Percentiles rank a stretch among this genome's conserved stretches.
phyloP scores from a whole-genome alignment of 305 asterid genomes.

The Rubia balearica region DNA sequence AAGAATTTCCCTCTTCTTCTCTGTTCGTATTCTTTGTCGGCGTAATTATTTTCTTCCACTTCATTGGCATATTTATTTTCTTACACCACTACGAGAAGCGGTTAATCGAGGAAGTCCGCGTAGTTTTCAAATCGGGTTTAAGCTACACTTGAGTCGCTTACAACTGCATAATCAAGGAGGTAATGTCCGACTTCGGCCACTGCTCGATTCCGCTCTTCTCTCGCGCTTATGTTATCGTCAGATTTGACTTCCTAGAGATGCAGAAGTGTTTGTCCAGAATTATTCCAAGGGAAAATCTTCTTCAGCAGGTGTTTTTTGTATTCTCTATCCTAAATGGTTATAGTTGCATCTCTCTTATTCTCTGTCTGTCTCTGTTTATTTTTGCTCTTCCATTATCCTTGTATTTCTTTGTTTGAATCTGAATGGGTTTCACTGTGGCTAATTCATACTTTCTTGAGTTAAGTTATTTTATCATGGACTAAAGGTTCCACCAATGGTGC shows the following conservation, averaged over 20 bases:
- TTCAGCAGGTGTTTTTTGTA: constrained; percentile 31
- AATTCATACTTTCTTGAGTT: constrained; percentile 12
- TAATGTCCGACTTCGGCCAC: constrained; percentile 76
- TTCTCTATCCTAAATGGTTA: neutral
- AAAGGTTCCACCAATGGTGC: constrained; percentile 17
- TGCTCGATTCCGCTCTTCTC: constrained; percentile 60
- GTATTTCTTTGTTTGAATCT: neutral
- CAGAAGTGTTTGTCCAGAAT: constrained; percentile 30
- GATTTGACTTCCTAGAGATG: constrained; percentile 37
- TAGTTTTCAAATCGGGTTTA: no score
- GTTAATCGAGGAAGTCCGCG: no score
- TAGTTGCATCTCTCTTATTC: neutral
- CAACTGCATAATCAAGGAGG: constrained; percentile 76
- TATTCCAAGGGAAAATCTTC: constrained; percentile 41
- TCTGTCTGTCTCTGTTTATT: neutral
- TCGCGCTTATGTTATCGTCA: constrained; percentile 36
- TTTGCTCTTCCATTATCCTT: neutral
- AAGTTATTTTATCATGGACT: constrained; percentile 45
- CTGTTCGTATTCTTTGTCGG: no score
- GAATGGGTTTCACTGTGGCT: constrained; percentile 7
- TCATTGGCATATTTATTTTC: no score
- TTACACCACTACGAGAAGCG: no score
- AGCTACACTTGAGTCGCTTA: no score
- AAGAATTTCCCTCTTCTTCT: no score
- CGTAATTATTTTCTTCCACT: no score